Conservation (phyloP, 2,329 filamentous ascomycete genomes). For the Colletotrichum destructivum region DNA sequence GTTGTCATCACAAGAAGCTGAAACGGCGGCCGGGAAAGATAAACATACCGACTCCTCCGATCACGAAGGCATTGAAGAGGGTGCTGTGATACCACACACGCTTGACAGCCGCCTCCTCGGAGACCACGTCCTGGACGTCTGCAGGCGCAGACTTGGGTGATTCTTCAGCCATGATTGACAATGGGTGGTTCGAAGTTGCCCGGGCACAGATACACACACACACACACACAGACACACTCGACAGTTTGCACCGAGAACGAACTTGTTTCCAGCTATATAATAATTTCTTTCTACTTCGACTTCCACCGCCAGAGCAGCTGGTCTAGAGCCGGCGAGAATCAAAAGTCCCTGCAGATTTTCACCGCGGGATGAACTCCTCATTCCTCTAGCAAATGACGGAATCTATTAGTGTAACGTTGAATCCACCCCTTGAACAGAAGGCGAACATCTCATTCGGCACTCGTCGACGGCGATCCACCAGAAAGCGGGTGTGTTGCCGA, state of each 20-base stretch:
- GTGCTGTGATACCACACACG: slow-evolving; percentile 64
- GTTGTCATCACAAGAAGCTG: neutral
- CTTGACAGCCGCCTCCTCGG: slow-evolving; percentile 20
- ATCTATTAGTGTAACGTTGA: slow-evolving; percentile 29
- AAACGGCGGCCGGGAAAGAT: neutral
- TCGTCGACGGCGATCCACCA: neutral
- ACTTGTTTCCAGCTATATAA: neutral
- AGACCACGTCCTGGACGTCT: slow-evolving; percentile 12
- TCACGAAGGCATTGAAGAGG: slow-evolving; percentile 68
- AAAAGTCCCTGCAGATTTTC: slow-evolving; percentile 7
- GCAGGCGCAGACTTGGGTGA: slow-evolving; percentile 6
- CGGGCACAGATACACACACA: neutral
- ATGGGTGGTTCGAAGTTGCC: neutral
- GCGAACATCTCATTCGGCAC: slow-evolving; percentile 17
- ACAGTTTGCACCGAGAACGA: neutral
- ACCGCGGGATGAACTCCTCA: slow-evolving; percentile 16
- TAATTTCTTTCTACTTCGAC: neutral
- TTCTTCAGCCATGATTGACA: slow-evolving; percentile 27
- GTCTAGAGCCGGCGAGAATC: neutral
- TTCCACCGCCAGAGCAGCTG: neutral
- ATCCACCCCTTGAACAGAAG: slow-evolving; percentile 8
- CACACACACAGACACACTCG: neutral
- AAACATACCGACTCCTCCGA: slow-evolving; percentile 61
- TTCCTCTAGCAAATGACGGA: slow-evolving; percentile 32
- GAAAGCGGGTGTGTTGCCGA: neutral